phyloP scores from a whole-genome alignment of 352 stramenopile genomes.

The Phytophthora citricola region DNA sequence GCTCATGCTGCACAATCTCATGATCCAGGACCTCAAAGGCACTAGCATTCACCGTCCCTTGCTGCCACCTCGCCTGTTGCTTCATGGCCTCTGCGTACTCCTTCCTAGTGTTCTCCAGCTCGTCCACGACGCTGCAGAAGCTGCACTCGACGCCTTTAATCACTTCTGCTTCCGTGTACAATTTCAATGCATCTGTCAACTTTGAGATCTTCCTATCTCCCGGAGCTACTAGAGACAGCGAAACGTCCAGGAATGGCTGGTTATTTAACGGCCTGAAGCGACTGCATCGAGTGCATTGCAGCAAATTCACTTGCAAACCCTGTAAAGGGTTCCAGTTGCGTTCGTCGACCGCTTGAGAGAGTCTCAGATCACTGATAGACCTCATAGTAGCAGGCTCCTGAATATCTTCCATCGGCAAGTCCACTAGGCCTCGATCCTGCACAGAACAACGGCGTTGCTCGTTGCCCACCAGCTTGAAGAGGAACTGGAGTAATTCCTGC shows the following conservation, averaged over 20 bases:
- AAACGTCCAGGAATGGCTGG: constrained; percentile 81
- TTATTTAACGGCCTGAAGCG: constrained; percentile 76
- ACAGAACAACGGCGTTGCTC: constrained; percentile 62
- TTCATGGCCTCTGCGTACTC: constrained; percentile 36
- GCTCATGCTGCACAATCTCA: constrained; percentile 66
- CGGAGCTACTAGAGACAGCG: constrained; percentile 65
- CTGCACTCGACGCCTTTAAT: constrained; percentile 81
- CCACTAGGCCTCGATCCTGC: constrained; percentile 61
- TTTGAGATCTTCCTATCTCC: constrained; percentile 42
- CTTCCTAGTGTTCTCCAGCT: constrained; percentile 50
- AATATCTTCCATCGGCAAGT: constrained; percentile 41
- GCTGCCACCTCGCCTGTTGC: constrained; percentile 17
- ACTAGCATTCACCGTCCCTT: neutral
- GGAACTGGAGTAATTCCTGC: constrained; percentile 86
- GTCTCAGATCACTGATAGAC: constrained; percentile 77
- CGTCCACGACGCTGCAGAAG: constrained; percentile 67
- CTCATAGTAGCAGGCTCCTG: constrained; percentile 10
- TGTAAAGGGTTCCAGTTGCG: constrained; percentile 81
- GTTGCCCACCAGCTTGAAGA: constrained; percentile 82
- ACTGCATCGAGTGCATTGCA: constrained; percentile 74
- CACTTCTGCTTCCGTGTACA: constrained; percentile 74
- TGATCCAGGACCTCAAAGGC: constrained; percentile 42
- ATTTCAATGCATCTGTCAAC: constrained; percentile 61
- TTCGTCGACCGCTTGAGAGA: constrained; percentile 69
- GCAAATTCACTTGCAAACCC: constrained; percentile 79